Conservation (phyloP, 2,329 filamentous ascomycete genomes). For the Aquanectria penicillioides region DNA sequence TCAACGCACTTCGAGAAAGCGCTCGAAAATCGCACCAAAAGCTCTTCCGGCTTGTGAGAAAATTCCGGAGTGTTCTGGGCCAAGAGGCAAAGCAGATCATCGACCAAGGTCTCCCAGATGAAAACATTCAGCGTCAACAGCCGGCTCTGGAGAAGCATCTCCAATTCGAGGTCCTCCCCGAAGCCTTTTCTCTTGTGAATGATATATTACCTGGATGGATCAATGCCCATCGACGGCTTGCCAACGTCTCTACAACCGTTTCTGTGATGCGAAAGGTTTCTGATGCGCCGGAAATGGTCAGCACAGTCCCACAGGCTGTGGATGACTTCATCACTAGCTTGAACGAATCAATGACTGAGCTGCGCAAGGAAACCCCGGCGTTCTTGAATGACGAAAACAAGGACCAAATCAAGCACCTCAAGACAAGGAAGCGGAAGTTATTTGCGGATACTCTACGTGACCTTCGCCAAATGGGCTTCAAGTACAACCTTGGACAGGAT, state of each 20-base stretch:
- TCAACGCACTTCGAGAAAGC: slow-evolving; percentile 87
- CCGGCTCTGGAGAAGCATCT: slow-evolving; percentile 3
- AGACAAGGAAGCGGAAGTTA: slow-evolving; percentile 87
- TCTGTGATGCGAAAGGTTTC: slow-evolving; percentile 78
- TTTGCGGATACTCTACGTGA: slow-evolving; percentile 89
- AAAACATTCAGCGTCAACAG: slow-evolving; percentile 39
- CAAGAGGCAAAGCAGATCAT: slow-evolving; percentile 78
- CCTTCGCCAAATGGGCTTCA: slow-evolving; percentile 88
- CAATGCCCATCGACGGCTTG: slow-evolving; percentile 70
- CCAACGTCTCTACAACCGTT: slow-evolving; percentile 75
- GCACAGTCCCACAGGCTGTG: slow-evolving; percentile 69
- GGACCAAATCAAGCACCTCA: slow-evolving; percentile 84
- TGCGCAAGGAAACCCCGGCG: slow-evolving; percentile 85
- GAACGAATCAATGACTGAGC: slow-evolving; percentile 72
- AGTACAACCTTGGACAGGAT: slow-evolving; percentile 80
- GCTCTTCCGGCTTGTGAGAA: slow-evolving; percentile 88
- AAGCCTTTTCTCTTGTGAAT: slow-evolving; percentile 35
- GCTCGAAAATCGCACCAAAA: slow-evolving; percentile 91
- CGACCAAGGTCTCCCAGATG: slow-evolving; percentile 67
- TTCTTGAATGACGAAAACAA: slow-evolving; percentile 90
- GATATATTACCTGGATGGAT: slow-evolving; percentile 50
- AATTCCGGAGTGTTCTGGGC: slow-evolving; percentile 83
- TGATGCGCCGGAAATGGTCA: slow-evolving; percentile 58
- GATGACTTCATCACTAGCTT: slow-evolving; percentile 76
- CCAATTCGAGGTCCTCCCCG: slow-evolving; percentile 18